phyloP scores from a whole-genome alignment of 1,284 basidiomycete genomes.

The Lentinus polychrous region DNA sequence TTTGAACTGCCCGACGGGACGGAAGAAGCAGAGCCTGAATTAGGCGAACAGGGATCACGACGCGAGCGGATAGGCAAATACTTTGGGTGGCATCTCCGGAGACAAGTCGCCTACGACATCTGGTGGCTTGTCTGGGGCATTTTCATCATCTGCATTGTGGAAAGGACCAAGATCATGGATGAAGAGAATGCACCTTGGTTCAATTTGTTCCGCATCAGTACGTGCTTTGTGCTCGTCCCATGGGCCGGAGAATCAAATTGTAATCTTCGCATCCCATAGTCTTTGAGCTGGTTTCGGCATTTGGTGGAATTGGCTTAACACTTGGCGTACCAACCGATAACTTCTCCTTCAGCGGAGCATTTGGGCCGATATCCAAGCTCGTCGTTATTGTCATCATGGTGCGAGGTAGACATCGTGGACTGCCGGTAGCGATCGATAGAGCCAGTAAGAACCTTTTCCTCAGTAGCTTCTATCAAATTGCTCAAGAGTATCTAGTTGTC shows the following conservation, averaged over 20 bases:
- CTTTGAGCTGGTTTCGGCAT: conserved; percentile 53
- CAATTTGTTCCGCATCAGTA: conserved; percentile 45
- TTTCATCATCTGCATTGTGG: conserved; percentile 62
- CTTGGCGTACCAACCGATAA: conserved; percentile 41
- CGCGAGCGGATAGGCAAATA: conserved; percentile 49
- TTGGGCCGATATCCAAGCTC: conserved; percentile 48
- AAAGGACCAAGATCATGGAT: conserved; percentile 51
- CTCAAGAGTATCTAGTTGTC: conserved; percentile 1
- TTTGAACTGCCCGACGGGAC: conserved; percentile 48
- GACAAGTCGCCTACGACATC: conserved; percentile 60
- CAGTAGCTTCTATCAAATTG: neutral
- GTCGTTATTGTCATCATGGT: conserved; percentile 57
- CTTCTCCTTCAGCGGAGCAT: conserved; percentile 42
- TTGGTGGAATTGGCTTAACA: conserved; percentile 52
- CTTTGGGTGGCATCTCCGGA: conserved; percentile 56
- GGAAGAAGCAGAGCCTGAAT: conserved; percentile 39
- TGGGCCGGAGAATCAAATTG: neutral
- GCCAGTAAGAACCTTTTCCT: conserved; percentile 23
- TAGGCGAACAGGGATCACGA: conserved; percentile 26
- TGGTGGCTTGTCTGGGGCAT: conserved; percentile 59
- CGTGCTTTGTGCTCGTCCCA: neutral
- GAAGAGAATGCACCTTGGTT: conserved; percentile 50
- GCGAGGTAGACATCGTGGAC: conserved; percentile 49
- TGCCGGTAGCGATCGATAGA: conserved; percentile 45
- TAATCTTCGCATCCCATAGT: conserved; percentile 20